Evolutionary conservation across 169 alveolate genomes (phyloP), one percentile per base, ranked within the genome.

Genomic region (Plasmodium vinckei): DNA sequence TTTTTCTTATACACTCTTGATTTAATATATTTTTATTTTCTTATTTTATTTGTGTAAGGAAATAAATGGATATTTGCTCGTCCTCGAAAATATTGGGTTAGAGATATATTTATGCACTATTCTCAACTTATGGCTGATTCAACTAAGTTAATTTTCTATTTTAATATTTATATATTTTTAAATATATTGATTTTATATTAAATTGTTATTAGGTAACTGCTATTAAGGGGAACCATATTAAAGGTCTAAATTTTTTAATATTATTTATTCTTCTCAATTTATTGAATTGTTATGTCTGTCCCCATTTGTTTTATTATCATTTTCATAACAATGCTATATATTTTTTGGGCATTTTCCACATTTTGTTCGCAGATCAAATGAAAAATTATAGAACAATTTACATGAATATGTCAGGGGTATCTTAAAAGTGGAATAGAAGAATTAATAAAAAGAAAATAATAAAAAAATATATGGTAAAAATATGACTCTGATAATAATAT

Each of bases 21-120:
- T 33, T 3, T 33, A 33, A 33, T 33, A 4, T 33, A 33, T 33
- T 33, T 4, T 33, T 33, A 27, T 27, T 27, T 27, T 27, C n/a
- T 42, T 44, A 57, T 57, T 9, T 27, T 27, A 4, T 53, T 71
- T 72, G 57, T 42, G 64, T 44, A 77, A 77, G 88, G 88, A 47
- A 51, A 77, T 15, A 77, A 53, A 57, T 77, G 88, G 88, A 57
- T 77, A 6, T 27, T n/a, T 69, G 23, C 88, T 63, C 88, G 77
- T 12, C 88, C 73, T 42, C 63, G 68, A 69, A 77, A 77, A 57
- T 63, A 63, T 42, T 77, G 88, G 88, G 88, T 77, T 47, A 25
- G 13, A 10, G 23, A 56, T n/a, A 13, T 2, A 63, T 68, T 46
- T 46, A 3, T 33, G 7, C 0, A 7, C 57, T 75, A 9, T 72